A percentile compares a stretch with the other conserved stretches of the same genome.
Evolutionary conservation across 2,329 filamentous ascomycete species (phyloP).

Genomic region (Didymella keratinophila): DNA sequence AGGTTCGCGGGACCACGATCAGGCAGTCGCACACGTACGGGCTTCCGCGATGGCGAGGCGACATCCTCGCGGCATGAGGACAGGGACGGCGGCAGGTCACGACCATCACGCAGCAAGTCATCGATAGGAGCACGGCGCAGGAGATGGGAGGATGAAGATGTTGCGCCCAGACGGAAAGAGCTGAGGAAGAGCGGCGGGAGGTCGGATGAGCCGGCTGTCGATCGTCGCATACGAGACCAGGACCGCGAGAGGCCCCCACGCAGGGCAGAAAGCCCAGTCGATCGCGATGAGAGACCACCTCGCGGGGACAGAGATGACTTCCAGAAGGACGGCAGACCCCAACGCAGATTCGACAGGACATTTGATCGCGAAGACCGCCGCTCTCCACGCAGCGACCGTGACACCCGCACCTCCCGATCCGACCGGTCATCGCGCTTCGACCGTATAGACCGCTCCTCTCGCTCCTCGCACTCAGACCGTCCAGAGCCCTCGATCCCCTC

Average conservation of each 20-base stretch:
- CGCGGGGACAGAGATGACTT: not conserved
- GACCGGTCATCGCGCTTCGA: slow-evolving; percentile 2
- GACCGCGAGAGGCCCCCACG: slow-evolving; percentile 4
- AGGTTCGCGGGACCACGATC: slow-evolving; percentile 23
- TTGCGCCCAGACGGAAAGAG: slow-evolving; percentile 17
- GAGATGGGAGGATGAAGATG: slow-evolving; percentile 18
- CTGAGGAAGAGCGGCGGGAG: slow-evolving; percentile 14
- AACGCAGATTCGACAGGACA: not conserved
- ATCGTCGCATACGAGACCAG: slow-evolving; percentile 13
- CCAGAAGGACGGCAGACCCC: not conserved
- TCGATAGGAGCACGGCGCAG: slow-evolving; percentile 15
- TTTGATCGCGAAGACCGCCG: slow-evolving; percentile 3
- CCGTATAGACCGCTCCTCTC: not conserved
- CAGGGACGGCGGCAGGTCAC: slow-evolving; percentile 4
- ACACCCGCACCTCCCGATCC: slow-evolving; percentile 4
- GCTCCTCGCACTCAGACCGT: not conserved
- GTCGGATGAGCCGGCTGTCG: slow-evolving; percentile 13
- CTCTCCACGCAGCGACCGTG: slow-evolving; percentile 10
- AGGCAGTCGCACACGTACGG: slow-evolving; percentile 15
- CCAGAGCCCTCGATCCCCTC: slow-evolving; percentile 6
- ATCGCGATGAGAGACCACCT: not conserved
- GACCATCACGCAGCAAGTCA: slow-evolving; percentile 20
- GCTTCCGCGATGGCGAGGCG: slow-evolving; percentile 2
- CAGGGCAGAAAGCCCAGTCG: not conserved
- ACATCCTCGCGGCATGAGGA: slow-evolving; percentile 5